Conservation (phyloP, 371 early-diverging fungal genomes). For the Smittium culicis region DNA sequence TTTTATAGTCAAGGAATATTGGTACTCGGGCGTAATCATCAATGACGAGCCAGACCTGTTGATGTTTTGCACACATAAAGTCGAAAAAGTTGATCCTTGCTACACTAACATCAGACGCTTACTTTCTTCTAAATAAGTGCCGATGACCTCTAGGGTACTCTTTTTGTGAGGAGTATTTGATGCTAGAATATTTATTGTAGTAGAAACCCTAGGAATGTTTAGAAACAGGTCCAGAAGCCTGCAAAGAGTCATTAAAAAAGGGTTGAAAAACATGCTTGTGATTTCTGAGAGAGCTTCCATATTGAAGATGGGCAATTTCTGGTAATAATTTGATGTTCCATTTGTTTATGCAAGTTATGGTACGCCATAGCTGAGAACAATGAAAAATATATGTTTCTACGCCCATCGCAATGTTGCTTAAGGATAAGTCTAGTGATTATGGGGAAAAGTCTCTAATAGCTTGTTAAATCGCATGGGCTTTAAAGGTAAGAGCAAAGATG, state of each 20-base stretch:
- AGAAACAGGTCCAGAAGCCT: not conserved
- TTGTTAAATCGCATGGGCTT: not conserved
- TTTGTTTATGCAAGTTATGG: not conserved
- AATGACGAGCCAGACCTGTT: not conserved
- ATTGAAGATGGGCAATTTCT: not conserved
- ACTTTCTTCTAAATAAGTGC: not conserved
- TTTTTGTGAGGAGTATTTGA: not conserved
- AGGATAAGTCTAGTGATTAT: not conserved
- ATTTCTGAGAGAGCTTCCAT: not conserved
- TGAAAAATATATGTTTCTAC: not conserved
- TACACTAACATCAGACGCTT: not conserved
- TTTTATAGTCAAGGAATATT: not conserved
- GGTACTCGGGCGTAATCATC: not conserved
- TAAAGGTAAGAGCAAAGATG: not conserved
- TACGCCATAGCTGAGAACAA: not conserved
- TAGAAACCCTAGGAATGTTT: not conserved
- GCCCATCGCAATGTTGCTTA: not conserved
- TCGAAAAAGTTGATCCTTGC: not conserved
- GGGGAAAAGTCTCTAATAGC: not conserved
- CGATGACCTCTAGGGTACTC: not conserved
- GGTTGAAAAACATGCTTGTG: not conserved
- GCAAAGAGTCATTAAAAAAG: not conserved
- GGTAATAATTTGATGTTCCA: not conserved
- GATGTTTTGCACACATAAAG: not conserved
- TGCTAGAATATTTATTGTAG: not conserved